phyloP scores from a whole-genome alignment of 805 yeast genomes.

The Scheffersomyces spartinae region DNA sequence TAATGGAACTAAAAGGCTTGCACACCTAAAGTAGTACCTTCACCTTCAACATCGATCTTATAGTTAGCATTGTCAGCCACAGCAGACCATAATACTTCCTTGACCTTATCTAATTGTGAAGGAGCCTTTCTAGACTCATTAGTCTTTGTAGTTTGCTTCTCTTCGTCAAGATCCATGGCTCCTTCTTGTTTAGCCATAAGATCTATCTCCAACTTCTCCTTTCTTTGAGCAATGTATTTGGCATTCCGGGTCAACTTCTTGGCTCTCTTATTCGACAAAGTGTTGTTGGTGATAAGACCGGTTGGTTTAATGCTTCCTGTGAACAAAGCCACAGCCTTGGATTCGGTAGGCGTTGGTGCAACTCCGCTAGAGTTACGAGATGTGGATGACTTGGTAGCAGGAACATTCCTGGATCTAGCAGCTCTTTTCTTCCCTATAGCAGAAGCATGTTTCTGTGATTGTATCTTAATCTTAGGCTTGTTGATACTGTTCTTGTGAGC shows the following conservation, averaged over 20 bases:
- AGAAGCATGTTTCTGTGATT: constrained; percentile 37
- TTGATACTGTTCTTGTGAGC: constrained; percentile 77
- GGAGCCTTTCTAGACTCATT: too few relatives aligned
- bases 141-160: constrained; percentile 10
- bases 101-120: constrained; percentile 36
- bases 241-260: constrained; percentile 72
- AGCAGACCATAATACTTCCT: constrained; percentile 63
- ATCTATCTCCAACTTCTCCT: constrained; percentile 34
- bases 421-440: constrained; percentile 45
- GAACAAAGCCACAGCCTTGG: constrained; percentile 33
- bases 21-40: constrained; percentile 80
- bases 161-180: constrained; percentile 40
- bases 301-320: constrained; percentile 19
- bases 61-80: constrained; percentile 46
- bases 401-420: constrained; percentile 27
- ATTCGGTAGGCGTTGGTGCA: constrained; percentile 33
- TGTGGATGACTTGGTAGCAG: constrained; percentile 36
- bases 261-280: constrained; percentile 67
- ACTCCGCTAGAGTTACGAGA: constrained; percentile 24
- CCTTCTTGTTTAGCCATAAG: constrained; percentile 34
- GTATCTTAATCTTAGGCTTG: constrained; percentile 57
- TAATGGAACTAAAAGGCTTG: constrained; percentile 35
- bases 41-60: constrained; percentile 35
- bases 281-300: constrained; percentile 38
- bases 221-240: constrained; percentile 55